These are phyloP conservation scores for Aspergillus texensis DNA, from an alignment of 2,329 filamentous ascomycete genomes.

Conservation along the genomic window DNA sequence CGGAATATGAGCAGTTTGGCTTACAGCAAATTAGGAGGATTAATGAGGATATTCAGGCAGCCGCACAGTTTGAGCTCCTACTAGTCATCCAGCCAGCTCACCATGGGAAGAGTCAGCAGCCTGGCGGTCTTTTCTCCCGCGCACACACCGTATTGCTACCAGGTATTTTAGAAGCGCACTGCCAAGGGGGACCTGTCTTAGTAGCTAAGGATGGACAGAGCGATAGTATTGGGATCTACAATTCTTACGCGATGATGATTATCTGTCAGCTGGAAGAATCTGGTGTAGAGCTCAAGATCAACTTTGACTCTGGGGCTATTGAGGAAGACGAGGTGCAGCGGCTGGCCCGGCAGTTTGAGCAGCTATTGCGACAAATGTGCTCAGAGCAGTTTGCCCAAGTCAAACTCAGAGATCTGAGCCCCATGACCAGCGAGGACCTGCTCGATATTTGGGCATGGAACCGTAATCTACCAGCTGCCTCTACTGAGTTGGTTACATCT, in stretches of 20 bases:
- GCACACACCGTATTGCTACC: background rate
- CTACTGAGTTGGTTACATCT: background rate
- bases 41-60: background rate
- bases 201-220: background rate
- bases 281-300: slow-evolving; percentile 1
- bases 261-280: slow-evolving; percentile 3
- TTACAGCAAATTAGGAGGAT: slow-evolving; percentile 6
- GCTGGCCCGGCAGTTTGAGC: slow-evolving; percentile 4
- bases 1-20: slow-evolving; percentile 6
- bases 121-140: background rate
- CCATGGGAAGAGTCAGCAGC: background rate
- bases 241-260: slow-evolving; percentile 1
- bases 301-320: background rate
- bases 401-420: background rate
- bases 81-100: slow-evolving; percentile 7
- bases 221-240: background rate
- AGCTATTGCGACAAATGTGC: background rate
- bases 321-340: background rate
- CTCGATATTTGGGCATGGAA: background rate
- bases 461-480: background rate
- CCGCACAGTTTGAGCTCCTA: slow-evolving; percentile 4
- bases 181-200: background rate
- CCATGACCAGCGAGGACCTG: background rate
- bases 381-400: background rate
- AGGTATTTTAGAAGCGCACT: background rate